Percentiles rank a stretch among this genome's conserved stretches.
Conservation (phyloP, 495 filamentous ascomycete genomes). For the Penicillium pancosmium region DNA sequence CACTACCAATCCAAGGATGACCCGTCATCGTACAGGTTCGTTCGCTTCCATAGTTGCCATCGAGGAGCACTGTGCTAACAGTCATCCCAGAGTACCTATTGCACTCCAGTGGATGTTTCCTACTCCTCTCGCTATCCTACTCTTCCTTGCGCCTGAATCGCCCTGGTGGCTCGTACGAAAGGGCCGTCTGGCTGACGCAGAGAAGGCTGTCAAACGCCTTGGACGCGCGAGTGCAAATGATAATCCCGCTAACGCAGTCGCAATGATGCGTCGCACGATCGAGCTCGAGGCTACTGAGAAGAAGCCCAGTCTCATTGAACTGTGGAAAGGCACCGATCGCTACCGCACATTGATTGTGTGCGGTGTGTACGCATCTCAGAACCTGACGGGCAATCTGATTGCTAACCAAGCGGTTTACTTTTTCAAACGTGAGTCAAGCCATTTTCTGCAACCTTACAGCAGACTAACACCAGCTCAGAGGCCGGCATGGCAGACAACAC, state of each 20-base stretch:
- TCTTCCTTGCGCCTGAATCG: slow-evolving; percentile 52
- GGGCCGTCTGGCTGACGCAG: slow-evolving; percentile 45
- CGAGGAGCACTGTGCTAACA: slow-evolving; percentile 35
- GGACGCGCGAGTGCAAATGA: slow-evolving; percentile 28
- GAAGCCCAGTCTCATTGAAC: slow-evolving; percentile 43
- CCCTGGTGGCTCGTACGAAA: slow-evolving; percentile 53
- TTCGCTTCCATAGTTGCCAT: slow-evolving; percentile 32
- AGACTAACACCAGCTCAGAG: slow-evolving; percentile 33
- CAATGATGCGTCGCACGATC: slow-evolving; percentile 74
- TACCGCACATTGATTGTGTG: slow-evolving; percentile 35
- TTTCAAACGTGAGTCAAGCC: slow-evolving; percentile 29
- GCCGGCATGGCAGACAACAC: slow-evolving; percentile 29
- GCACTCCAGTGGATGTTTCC: slow-evolving; percentile 53
- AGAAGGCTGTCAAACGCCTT: slow-evolving; percentile 39
- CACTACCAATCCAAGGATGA: slow-evolving; percentile 39
- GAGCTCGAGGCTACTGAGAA: slow-evolving; percentile 57
- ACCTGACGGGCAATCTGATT: slow-evolving; percentile 32
- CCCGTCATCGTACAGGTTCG: slow-evolving; percentile 46
- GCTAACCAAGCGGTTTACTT: slow-evolving; percentile 33
- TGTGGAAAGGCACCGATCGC: slow-evolving; percentile 31
- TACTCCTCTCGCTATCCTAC: slow-evolving; percentile 37
- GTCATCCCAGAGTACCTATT: slow-evolving; percentile 36
- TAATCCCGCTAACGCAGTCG: slow-evolving; percentile 33
- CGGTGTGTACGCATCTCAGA: slow-evolving; percentile 34
- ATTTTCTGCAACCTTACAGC: slow-evolving; percentile 14